These are phyloP conservation scores for Zasmidium angulare DNA, from an alignment of 2,329 filamentous ascomycete genomes.

Conservation along the genomic window DNA sequence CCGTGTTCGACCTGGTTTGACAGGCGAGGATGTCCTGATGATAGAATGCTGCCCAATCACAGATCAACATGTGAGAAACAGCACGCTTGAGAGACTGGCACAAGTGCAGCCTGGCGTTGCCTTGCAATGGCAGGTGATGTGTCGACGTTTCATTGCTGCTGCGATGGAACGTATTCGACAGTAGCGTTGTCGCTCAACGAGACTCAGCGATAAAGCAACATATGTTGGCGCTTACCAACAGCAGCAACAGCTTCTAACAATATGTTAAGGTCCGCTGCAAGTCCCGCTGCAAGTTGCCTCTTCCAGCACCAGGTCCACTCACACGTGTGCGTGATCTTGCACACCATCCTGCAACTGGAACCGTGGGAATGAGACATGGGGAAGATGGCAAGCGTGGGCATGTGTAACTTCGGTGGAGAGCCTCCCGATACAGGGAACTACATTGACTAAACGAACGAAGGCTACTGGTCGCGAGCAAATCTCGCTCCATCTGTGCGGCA, in stretches of 20 bases:
- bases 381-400: background rate
- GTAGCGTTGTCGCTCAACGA: background rate
- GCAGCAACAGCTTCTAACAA: background rate
- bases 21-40: background rate
- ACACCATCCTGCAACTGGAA: too few relatives aligned
- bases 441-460: background rate
- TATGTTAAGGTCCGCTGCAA: too few relatives aligned
- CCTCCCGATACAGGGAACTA: background rate
- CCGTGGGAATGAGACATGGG: background rate
- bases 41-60: background rate
- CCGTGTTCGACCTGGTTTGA: background rate
- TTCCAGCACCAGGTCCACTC: background rate
- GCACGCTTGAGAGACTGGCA: background rate
- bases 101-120: background rate
- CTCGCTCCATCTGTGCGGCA: background rate
- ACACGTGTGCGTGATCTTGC: too few relatives aligned
- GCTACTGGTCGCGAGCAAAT: background rate
- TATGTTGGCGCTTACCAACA: background rate
- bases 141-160: background rate
- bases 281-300: too few relatives aligned
- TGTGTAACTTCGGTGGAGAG: background rate
- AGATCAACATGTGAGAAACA: background rate
- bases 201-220: background rate
- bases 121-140: background rate
- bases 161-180: background rate